Conservation (phyloP, 2,329 filamentous ascomycete species). For the Thermoascus crustaceus region DNA sequence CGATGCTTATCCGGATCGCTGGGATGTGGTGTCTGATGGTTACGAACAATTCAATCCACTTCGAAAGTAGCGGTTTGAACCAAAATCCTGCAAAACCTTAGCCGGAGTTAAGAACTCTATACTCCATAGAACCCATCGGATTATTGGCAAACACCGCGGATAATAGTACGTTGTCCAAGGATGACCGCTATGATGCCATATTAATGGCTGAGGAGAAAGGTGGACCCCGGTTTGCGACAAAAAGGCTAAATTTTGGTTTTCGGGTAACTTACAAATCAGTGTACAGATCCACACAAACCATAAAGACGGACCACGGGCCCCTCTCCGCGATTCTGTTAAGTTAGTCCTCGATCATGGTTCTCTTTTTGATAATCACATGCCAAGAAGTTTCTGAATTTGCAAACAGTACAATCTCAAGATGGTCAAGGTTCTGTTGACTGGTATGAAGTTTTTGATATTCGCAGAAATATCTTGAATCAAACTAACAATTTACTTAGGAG, state of each 20-base stretch:
- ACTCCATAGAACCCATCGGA: neutral
- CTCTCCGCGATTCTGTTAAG: neutral
- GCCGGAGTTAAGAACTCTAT: too few species aligned
- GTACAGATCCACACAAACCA: neutral
- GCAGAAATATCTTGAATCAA: neutral
- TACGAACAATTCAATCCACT: too few species aligned
- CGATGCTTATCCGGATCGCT: too few species aligned
- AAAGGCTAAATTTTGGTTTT: neutral
- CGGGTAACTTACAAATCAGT: conserved; percentile 1
- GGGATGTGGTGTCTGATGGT: too few species aligned
- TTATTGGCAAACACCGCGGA: neutral
- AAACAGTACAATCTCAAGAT: conserved; percentile 14
- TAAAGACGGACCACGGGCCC: neutral
- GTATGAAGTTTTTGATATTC: conserved; percentile 14
- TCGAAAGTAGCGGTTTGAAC: too few species aligned
- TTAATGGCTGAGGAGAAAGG: neutral
- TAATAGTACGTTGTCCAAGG: neutral
- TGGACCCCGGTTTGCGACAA: neutral
- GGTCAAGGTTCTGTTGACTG: conserved; percentile 33
- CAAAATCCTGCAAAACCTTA: too few species aligned
- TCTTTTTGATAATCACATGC: too few species aligned
- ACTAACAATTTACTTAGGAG: conserved; percentile 33
- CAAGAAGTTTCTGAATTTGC: too few species aligned
- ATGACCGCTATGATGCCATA: neutral
- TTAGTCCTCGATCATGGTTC: neutral